These are phyloP conservation scores for Brasilioporus rufonigricans DNA, from an alignment of 768 basidiomycete genomes.

Conservation along the genomic window DNA sequence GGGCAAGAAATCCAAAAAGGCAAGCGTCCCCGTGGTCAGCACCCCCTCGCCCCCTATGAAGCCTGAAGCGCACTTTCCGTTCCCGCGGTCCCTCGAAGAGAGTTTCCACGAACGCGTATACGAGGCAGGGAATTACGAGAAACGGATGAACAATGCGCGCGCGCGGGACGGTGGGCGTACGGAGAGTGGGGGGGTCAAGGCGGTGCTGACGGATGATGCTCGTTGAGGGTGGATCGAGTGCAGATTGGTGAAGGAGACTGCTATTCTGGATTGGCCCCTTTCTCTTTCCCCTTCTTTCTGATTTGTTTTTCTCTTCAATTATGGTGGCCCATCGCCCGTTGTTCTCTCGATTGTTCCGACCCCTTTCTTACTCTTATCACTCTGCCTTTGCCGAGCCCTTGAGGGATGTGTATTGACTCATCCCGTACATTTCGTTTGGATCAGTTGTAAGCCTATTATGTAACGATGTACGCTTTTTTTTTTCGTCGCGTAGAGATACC, in stretches of 20 bases:
- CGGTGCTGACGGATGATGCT: slow-evolving; percentile 50
- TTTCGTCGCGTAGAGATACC: too few species aligned
- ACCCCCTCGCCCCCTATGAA: slow-evolving; percentile 32
- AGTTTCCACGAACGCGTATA: slow-evolving; percentile 29
- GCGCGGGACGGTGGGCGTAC: slow-evolving; percentile 81
- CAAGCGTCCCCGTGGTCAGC: slow-evolving; percentile 41
- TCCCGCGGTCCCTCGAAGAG: slow-evolving; percentile 53
- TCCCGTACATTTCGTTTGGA: slow-evolving; percentile 3
- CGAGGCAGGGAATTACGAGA: slow-evolving; percentile 33
- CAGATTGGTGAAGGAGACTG: slow-evolving; percentile 10
- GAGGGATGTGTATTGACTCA: slow-evolving; percentile 23
- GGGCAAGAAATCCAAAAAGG: slow-evolving; percentile 38
- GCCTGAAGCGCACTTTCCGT: slow-evolving; percentile 51
- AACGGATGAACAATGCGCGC: slow-evolving; percentile 69
- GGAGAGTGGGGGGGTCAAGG: slow-evolving; percentile 84
- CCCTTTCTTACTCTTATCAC: too few species aligned
- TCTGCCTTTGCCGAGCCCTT: too few species aligned
- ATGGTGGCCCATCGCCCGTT: slow-evolving; percentile 8
- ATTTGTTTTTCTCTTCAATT: slow-evolving; percentile 7
- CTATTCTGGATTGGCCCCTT: too few species aligned
- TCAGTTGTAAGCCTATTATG: slow-evolving; percentile 18
- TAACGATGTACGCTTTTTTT: too few species aligned
- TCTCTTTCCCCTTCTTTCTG: neutral
- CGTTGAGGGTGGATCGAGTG: slow-evolving; percentile 14
- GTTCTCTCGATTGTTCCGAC: slow-evolving; percentile 11